Evolutionary conservation across 768 basidiomycete species (phyloP), one percentile per base, ranked within the genome.

Genomic region (Chalciporus chontae): DNA sequence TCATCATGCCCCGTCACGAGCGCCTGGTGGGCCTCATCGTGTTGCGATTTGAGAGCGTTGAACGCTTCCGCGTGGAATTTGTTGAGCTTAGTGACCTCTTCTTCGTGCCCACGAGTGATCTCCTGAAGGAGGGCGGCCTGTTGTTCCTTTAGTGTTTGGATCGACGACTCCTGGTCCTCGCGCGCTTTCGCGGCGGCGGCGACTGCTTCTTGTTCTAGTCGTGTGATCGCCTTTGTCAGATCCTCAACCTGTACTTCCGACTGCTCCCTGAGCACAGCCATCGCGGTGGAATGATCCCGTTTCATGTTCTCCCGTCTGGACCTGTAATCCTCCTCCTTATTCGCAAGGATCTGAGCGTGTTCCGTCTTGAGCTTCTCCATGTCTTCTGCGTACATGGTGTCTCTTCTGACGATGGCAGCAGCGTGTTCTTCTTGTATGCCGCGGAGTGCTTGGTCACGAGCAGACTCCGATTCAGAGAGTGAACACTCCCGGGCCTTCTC

Each of bases 401-500:
- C 87, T 67, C 85, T 87, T 52, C 82, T 77, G 14, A 76, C 59
- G 49, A 90, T 76, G 11, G 83, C 83, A 10, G 81, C 75, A 0
- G 77, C 70, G 56, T 92, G 87, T 58, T 87, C 88, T 15, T 85
- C 83, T 59, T 86, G 85, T 23, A 93, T 74, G 24, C 77, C 77
- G 46, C 81, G 71, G 47, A 94, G 66, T 21, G 81, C 80, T 8
- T 75, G 51, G 38, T 77, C 77, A 48, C 81, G 82, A 37, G 85
- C 75, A 11, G 84, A 83, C 64, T 90, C 75, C 5, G 88, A 87
- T 61, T 87, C 87, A 8, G 84, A 79, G 23, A 92, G 70, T 3
- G 81, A 79, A 27, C 87, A 89, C 54, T 90, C 80, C 19, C 80
- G 80, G 21, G 86, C 74, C 51, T 90, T 84, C 65, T 94, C 87